Percentiles rank a stretch among this genome's conserved stretches.
Conservation (phyloP, 179 eudicot species). For the Beta lomatogona region DNA sequence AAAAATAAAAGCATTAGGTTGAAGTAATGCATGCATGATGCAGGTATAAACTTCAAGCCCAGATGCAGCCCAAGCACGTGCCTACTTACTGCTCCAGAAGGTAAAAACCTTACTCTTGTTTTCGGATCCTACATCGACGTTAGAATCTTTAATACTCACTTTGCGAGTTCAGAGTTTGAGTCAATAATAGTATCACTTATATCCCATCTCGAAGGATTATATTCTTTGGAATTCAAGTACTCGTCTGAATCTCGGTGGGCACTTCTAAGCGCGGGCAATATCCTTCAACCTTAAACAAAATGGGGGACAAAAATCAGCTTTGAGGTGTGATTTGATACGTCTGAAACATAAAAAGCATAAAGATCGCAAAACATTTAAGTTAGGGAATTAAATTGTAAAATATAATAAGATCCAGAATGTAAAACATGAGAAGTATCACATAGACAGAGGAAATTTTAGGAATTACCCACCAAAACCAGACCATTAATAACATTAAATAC, state of each 20-base stretch:
- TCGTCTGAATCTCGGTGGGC: constrained; percentile 45
- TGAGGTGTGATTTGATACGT: too few relatives aligned
- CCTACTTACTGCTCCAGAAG: constrained; percentile 64
- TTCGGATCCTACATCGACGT: constrained; percentile 42
- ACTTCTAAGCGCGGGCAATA: constrained; percentile 50
- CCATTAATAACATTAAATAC: too few relatives aligned
- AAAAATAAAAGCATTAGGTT: too few relatives aligned
- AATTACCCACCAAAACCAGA: too few relatives aligned
- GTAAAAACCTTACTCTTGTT: constrained; percentile 41
- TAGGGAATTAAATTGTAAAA: too few relatives aligned
- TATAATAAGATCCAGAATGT: too few relatives aligned
- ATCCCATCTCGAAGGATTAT: constrained; percentile 62
- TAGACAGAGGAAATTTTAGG: too few relatives aligned
- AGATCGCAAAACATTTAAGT: too few relatives aligned
- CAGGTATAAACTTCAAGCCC: constrained; percentile 55
- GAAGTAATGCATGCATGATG: constrained; percentile 43
- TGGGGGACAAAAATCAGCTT: background rate
- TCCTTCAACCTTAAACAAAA: constrained; percentile 47
- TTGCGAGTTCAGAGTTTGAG: background rate
- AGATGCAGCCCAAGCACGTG: constrained; percentile 60
- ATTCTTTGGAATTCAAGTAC: constrained; percentile 37
- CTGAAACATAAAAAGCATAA: too few relatives aligned
- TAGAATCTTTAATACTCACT: too few relatives aligned
- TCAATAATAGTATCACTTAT: constrained; percentile 33
- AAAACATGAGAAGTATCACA: too few relatives aligned